Evolutionary conservation across 352 stramenopile genomes (phyloP).

Genomic region (Pythium folliculosum): DNA sequence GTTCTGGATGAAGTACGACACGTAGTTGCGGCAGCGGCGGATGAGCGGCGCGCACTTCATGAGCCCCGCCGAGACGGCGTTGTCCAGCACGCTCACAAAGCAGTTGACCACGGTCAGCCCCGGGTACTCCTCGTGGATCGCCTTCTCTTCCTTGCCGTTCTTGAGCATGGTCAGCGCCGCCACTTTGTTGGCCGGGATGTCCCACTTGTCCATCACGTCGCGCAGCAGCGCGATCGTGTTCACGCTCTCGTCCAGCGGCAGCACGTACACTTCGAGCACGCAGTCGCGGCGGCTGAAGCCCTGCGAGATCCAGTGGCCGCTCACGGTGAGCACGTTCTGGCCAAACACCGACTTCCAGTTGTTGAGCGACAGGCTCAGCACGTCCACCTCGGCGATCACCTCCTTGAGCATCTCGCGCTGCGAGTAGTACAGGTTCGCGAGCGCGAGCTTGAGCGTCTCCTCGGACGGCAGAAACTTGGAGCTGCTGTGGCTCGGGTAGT

Average conservation of each 20-base stretch:
- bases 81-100: slow-evolving; percentile 67
- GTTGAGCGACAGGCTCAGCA: slow-evolving; percentile 74
- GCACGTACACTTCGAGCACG: slow-evolving; percentile 74
- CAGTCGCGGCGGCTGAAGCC: slow-evolving; percentile 76
- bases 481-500: slow-evolving; percentile 27
- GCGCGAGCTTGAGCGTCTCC: slow-evolving; percentile 68
- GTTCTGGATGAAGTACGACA: slow-evolving; percentile 86
- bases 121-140: slow-evolving; percentile 70
- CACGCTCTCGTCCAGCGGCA: slow-evolving; percentile 72
- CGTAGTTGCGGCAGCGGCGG: slow-evolving; percentile 70
- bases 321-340: slow-evolving; percentile 79
- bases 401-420: slow-evolving; percentile 82
- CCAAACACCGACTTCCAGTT: slow-evolving; percentile 82
- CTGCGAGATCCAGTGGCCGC: slow-evolving; percentile 76
- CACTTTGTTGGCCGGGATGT: slow-evolving; percentile 71
- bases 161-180: slow-evolving; percentile 71
- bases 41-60: slow-evolving; percentile 63
- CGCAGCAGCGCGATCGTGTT: slow-evolving; percentile 78
- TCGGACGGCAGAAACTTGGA: slow-evolving; percentile 52
- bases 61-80: slow-evolving; percentile 53
- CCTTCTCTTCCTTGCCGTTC: slow-evolving; percentile 43
- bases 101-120: slow-evolving; percentile 63
- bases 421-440: slow-evolving; percentile 80
- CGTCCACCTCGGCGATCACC: slow-evolving; percentile 71
- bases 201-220: slow-evolving; percentile 84